These are phyloP conservation scores for Colletotrichum kahawae DNA, from an alignment of 2,329 filamentous ascomycete genomes.

Conservation along the genomic window DNA sequence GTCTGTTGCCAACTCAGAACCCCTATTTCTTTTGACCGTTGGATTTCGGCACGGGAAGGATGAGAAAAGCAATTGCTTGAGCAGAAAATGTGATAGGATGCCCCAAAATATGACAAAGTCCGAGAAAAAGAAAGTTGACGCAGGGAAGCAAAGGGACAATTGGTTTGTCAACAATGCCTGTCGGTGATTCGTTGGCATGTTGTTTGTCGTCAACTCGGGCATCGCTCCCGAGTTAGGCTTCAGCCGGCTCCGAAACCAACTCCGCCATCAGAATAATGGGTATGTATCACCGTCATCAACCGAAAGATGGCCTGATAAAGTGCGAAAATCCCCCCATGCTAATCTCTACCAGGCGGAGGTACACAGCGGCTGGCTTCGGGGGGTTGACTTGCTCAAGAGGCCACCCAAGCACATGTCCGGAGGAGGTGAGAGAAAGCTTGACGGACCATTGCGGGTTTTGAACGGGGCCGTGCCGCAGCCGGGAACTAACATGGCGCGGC, in stretches of 20 bases:
- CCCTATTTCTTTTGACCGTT: neutral
- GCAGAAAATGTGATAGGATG: neutral
- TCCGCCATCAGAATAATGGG: neutral
- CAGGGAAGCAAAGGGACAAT: neutral
- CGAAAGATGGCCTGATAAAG: neutral
- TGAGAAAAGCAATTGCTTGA: neutral
- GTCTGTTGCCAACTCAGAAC: neutral
- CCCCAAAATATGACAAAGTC: neutral
- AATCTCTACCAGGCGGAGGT: neutral
- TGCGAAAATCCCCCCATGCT: neutral
- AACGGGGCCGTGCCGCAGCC: constrained; percentile 11
- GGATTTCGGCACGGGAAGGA: neutral
- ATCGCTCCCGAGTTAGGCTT: neutral
- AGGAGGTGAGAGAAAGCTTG: neutral
- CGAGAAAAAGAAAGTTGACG: neutral
- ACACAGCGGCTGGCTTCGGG: neutral
- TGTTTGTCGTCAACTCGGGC: neutral
- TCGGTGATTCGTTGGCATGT: neutral
- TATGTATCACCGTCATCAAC: neutral
- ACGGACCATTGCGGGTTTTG: constrained; percentile 5
- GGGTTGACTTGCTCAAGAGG: neutral
- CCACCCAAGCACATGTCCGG: neutral
- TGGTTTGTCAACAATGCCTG: neutral
- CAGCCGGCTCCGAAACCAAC: neutral
- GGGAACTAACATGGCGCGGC: constrained; percentile 7